Percentiles rank a stretch among this genome's conserved stretches.
These are phyloP conservation scores for Annulohypoxylon moriforme DNA, from an alignment of 495 filamentous ascomycete species.

Conservation along the genomic window DNA sequence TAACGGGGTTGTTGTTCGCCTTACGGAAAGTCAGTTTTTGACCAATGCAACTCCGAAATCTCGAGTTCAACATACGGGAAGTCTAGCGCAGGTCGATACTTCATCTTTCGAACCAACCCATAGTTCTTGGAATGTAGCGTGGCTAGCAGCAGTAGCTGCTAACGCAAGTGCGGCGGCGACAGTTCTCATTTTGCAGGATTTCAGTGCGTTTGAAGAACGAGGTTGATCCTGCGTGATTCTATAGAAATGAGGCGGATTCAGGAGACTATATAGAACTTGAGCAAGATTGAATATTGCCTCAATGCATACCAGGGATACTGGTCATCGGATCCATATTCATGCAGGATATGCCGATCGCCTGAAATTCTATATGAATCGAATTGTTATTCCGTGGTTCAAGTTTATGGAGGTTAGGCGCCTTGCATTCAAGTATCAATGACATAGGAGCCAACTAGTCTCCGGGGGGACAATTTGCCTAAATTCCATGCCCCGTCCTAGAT, in stretches of 20 bases:
- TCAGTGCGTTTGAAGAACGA: background rate
- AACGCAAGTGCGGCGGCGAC: conserved; percentile 15
- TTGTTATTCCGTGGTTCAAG: conserved; percentile 16
- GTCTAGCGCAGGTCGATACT: conserved; percentile 54
- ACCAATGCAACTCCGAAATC: background rate
- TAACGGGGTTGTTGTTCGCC: conserved; percentile 60
- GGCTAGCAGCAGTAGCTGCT: conserved; percentile 50
- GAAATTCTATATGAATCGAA: conserved; percentile 32
- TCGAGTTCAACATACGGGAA: conserved; percentile 42
- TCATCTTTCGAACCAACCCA: conserved; percentile 62
- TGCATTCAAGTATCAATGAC: conserved; percentile 21
- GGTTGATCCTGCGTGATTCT: background rate
- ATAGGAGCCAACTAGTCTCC: conserved; percentile 13
- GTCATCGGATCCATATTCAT: conserved; percentile 14
- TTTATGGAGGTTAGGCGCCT: background rate
- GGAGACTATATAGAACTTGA: conserved; percentile 1
- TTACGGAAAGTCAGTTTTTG: conserved; percentile 13
- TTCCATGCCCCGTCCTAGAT: conserved; percentile 24
- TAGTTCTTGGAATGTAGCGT: conserved; percentile 65
- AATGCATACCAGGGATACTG: background rate
- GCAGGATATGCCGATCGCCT: conserved; percentile 22
- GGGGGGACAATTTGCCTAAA: conserved; percentile 40
- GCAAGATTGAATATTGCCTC: conserved; percentile 16
- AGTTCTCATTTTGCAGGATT: conserved; percentile 27
- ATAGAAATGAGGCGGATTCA: background rate